phyloP scores from a whole-genome alignment of 257 asterid genomes.

The Catharanthus roseus region DNA sequence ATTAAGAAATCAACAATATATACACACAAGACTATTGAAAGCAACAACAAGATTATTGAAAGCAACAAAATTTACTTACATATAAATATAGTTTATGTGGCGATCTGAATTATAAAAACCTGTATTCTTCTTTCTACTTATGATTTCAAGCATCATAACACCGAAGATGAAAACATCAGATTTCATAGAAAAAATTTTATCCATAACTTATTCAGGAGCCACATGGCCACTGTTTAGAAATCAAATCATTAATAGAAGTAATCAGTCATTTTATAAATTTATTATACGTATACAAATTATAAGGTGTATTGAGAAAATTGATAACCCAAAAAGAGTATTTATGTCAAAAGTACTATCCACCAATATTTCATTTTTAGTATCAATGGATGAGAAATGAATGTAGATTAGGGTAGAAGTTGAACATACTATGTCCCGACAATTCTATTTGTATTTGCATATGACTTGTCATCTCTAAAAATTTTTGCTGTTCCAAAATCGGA shows the following conservation, averaged over 20 bases:
- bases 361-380: not conserved
- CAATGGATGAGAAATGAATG: not conserved
- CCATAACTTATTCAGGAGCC: conserved; percentile 4
- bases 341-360: not conserved
- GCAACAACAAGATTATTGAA: no score
- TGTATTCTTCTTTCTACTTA: conserved; percentile 12
- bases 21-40: no score
- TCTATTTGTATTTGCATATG: not conserved
- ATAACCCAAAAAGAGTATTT: no score
- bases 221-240: conserved; percentile 1
- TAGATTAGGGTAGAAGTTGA: not conserved
- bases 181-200: not conserved
- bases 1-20: not conserved
- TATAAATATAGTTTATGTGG: conserved; percentile 4
- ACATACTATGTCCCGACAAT: conserved; percentile 8
- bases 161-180: conserved; percentile 9
- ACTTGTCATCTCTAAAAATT: not conserved
- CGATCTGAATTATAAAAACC: not conserved
- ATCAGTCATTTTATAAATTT: no score
- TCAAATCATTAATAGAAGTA: not conserved
- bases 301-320: no score
- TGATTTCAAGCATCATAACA: conserved; percentile 4
- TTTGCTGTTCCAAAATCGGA: conserved; percentile 1
- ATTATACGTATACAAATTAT: no score
- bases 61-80: not conserved